Evolutionary conservation across 1,284 basidiomycete species (phyloP).

Genomic region (Ustilago esculenta): DNA sequence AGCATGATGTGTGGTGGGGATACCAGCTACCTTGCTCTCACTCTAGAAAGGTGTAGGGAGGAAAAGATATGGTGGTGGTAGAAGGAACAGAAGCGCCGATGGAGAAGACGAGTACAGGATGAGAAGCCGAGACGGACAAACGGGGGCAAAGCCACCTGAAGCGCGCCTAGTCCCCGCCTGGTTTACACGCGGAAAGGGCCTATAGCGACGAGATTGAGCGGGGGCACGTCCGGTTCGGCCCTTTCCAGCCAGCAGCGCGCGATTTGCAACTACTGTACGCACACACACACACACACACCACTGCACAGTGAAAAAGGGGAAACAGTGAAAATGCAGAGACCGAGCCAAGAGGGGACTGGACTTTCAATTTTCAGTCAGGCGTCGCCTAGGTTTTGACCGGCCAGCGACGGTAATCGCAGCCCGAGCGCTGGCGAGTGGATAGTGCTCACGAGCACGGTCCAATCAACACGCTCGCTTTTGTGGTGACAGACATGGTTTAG

Average conservation of each 20-base stretch:
- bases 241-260: conserved; percentile 20
- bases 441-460: conserved; percentile 39
- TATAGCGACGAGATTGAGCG: conserved; percentile 19
- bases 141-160: conserved; percentile 20
- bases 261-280: not conserved
- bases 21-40: conserved; percentile 50
- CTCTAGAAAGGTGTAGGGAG: conserved; percentile 13
- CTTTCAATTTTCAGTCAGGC: too few relatives aligned
- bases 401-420: conserved; percentile 36
- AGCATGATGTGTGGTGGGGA: conserved; percentile 46
- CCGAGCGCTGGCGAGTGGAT: too few relatives aligned
- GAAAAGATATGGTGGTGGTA: conserved; percentile 18
- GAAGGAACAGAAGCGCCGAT: conserved; percentile 1
- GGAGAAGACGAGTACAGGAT: conserved; percentile 7
- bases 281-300: not conserved
- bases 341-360: conserved; percentile 11
- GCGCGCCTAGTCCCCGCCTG: not conserved
- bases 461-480: conserved; percentile 42
- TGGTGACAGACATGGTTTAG: too few relatives aligned
- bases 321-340: conserved; percentile 2
- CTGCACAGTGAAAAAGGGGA: not conserved
- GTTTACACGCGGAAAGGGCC: conserved; percentile 38
- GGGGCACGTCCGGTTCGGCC: conserved; percentile 8
- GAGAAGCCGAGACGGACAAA: conserved; percentile 12
- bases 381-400: conserved; percentile 15